phyloP scores from a whole-genome alignment of 2,329 filamentous ascomycete species.

The Trichoderma breve region DNA sequence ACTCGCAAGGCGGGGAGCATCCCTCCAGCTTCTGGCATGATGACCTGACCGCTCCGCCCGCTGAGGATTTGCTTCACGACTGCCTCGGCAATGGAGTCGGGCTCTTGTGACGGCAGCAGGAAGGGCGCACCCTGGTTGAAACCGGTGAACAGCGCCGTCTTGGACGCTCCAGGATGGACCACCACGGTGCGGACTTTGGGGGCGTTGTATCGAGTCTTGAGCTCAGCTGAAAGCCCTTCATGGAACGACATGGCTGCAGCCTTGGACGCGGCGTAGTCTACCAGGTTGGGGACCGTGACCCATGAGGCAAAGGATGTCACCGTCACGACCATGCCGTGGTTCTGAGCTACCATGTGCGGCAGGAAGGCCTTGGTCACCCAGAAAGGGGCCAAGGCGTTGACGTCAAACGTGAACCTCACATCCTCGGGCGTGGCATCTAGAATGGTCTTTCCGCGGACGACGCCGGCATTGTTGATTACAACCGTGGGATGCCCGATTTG shows the following conservation, averaged over 20 bases:
- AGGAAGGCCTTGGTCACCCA: constrained; percentile 66
- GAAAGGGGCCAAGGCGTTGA: constrained; percentile 68
- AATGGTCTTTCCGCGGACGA: constrained; percentile 60
- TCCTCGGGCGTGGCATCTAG: constrained; percentile 56
- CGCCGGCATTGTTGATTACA: constrained; percentile 70
- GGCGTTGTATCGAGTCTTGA: constrained; percentile 59
- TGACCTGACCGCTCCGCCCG: constrained; percentile 47
- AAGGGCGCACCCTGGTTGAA: constrained; percentile 52
- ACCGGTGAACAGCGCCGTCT: constrained; percentile 40
- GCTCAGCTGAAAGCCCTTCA: constrained; percentile 60
- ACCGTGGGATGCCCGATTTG: constrained; percentile 64
- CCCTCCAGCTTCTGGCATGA: constrained; percentile 43
- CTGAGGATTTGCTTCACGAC: constrained; percentile 50
- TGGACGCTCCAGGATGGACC: constrained; percentile 53
- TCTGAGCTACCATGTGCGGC: constrained; percentile 58
- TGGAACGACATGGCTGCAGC: constrained; percentile 66
- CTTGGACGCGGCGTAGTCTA: constrained; percentile 68
- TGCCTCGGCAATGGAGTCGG: constrained; percentile 44
- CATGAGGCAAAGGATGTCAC: constrained; percentile 65
- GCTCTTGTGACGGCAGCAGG: constrained; percentile 36
- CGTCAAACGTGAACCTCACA: constrained; percentile 66
- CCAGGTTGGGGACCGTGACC: constrained; percentile 59
- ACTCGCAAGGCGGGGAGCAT: constrained; percentile 46
- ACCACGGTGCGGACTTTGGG: constrained; percentile 64
- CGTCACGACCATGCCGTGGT: constrained; percentile 73